Conservation (phyloP, 2,329 filamentous ascomycete genomes). For the Xylariaceae sp. region DNA sequence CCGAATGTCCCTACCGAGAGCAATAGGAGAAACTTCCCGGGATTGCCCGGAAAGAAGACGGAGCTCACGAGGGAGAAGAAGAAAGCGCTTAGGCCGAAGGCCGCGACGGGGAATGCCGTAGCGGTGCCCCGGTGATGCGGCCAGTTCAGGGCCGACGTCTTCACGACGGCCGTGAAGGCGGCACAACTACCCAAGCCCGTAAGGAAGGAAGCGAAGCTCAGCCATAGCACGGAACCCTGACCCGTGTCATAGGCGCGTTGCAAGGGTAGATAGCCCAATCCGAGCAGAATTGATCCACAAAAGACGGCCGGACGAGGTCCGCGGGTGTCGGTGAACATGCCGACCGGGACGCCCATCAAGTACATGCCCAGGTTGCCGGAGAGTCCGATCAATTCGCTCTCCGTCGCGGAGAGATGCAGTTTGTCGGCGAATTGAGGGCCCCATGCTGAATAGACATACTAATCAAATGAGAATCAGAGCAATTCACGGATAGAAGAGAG, state of each 20-base stretch:
- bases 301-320: conserved; percentile 76
- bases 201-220: conserved; percentile 81
- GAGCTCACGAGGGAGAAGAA: conserved; percentile 83
- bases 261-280: conserved; percentile 79
- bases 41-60: conserved; percentile 75
- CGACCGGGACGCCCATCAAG: conserved; percentile 79
- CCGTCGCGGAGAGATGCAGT: conserved; percentile 81
- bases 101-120: conserved; percentile 86
- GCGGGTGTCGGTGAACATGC: conserved; percentile 76
- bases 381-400: conserved; percentile 87
- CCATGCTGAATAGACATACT: conserved; percentile 99
- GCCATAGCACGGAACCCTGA: conserved; percentile 48
- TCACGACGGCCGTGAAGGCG: conserved; percentile 85
- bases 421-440: conserved; percentile 88
- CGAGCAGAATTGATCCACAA: conserved; percentile 66
- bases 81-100: conserved; percentile 91
- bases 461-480: conserved; percentile 17
- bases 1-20: conserved; percentile 73
- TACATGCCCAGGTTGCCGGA: conserved; percentile 92
- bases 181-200: conserved; percentile 85
- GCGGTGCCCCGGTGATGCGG: conserved; percentile 86
- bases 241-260: conserved; percentile 71
- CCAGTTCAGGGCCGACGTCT: conserved; percentile 84
- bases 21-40: conserved; percentile 72
- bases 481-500: background rate